These are phyloP conservation scores for Pyrus hybrid DNA, from an alignment of 331 rosid species.

Conservation along the genomic window DNA sequence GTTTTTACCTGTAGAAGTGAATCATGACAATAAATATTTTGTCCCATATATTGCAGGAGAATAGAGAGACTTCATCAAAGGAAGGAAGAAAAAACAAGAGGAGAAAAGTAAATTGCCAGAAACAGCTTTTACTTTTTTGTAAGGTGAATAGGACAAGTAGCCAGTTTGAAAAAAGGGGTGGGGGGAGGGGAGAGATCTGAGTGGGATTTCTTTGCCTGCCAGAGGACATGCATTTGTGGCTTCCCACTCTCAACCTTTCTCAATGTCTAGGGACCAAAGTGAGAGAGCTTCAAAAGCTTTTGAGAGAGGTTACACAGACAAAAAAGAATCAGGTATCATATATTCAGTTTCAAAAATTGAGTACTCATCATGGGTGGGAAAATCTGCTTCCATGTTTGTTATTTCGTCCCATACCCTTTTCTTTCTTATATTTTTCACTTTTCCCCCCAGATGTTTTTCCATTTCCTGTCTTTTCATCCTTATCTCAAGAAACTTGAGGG, in stretches of 20 bases:
- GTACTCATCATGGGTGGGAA: constrained; percentile 22
- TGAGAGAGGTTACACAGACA: constrained; percentile 28
- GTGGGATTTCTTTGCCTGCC: constrained; percentile 76
- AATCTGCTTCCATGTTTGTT: constrained; percentile 12
- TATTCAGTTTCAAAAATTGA: constrained; percentile 31
- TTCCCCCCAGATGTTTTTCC: constrained; percentile 14
- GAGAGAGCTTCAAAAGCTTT: constrained; percentile 21
- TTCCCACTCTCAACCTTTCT: constrained; percentile 46
- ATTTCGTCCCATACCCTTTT: constrained; percentile 10
- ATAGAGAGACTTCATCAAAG: background rate
- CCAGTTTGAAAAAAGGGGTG: constrained; percentile 24
- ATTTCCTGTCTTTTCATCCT: constrained; percentile 12
- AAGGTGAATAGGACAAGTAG: constrained; percentile 45
- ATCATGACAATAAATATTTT: background rate
- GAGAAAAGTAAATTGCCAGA: too few species aligned
- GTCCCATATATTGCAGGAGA: constrained; percentile 27
- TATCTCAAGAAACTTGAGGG: constrained; percentile 35
- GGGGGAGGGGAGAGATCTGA: constrained; percentile 27
- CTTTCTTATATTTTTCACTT: background rate
- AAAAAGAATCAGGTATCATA: too few species aligned
- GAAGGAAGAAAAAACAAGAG: constrained; percentile 4
- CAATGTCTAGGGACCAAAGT: constrained; percentile 28
- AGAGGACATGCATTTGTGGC: constrained; percentile 60
- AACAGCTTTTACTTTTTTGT: background rate
- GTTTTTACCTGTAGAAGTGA: background rate